Base-by-base conservation (phyloP, 2,329 filamentous ascomycete genomes). In the Hypoxylon rubiginosum region DNA sequence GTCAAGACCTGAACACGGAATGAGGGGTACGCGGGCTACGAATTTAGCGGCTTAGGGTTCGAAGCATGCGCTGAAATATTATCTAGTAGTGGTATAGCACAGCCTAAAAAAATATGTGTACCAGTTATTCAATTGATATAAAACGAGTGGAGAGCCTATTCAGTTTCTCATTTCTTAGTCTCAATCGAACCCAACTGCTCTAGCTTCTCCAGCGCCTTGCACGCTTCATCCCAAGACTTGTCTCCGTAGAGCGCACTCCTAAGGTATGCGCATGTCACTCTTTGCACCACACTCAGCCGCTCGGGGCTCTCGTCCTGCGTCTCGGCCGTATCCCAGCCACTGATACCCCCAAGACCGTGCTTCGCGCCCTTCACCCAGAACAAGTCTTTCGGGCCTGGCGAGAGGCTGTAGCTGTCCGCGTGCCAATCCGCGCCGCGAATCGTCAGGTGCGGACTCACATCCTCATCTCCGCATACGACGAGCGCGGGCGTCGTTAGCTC, bases 301-400 rank as follows among this genome's bases (percentile, higher is more conserved):
- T 81, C 76, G 0, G 75, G 74, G 43, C 75, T 76, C 70, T 79
- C 78, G 56, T 81, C 79, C 46, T 68, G 43, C 1, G 74, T 75
- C 70, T 80, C 79, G 4, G 24, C 66, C 3, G 76, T 71, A 62
- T 82, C 79, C 76, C 75, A 81, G 1, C 79, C 78, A 17, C 73
- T 73, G 11, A 82, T 74, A 0, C 80, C 80, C 1, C 80, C 80
- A 24, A 82, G 73, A 2, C 75, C 75, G 56, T 82, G 80, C 59
- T 72, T 74, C 1, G 66, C 79, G 10, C 70, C 71, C 48, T 73
- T 75, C 9, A 82, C 55, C 26, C 67, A 76, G 4, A 82, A 66
- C 56, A 81, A 63, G 34, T 73, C 73, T 64, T 82, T 82, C 2
- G 75, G 67, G 0, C 79, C 79, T 1, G 76, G 71, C 11, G 75